phyloP scores from a whole-genome alignment of 2,329 filamentous ascomycete species.

The Magnaporthales sp. region DNA sequence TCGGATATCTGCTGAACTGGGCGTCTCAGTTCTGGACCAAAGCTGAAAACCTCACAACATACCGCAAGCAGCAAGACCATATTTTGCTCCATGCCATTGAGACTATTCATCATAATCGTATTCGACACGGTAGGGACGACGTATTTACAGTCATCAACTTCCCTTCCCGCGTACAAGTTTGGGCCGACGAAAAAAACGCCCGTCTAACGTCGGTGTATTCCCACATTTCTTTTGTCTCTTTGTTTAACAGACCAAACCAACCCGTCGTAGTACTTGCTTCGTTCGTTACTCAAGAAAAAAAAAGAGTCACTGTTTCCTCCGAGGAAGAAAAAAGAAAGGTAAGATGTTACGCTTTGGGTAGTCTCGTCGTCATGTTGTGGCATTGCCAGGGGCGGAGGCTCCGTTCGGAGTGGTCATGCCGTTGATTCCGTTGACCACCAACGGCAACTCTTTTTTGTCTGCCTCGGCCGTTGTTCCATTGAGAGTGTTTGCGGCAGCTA shows the following conservation, averaged over 20 bases:
- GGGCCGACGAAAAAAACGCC: background rate
- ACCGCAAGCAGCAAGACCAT: background rate
- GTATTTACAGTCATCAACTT: background rate
- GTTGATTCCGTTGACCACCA: constrained; percentile 17
- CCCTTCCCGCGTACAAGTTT: background rate
- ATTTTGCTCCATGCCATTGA: background rate
- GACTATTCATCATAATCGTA: constrained; percentile 1
- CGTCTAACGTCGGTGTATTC: background rate
- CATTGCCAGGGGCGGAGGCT: constrained; percentile 6
- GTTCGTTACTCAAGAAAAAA: background rate
- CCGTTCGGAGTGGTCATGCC: constrained; percentile 11
- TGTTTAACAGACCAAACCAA: background rate
- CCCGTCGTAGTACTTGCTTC: background rate
- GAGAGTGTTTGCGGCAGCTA: constrained; percentile 9
- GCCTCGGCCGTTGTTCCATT: background rate
- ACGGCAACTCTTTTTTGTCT: background rate
- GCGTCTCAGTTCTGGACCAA: background rate
- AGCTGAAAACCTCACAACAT: background rate
- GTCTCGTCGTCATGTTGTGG: background rate
- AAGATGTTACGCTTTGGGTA: background rate
- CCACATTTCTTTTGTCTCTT: background rate
- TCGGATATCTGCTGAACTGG: background rate
- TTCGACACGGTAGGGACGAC: background rate
- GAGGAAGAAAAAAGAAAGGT: background rate
- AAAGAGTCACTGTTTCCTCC: background rate